These are phyloP conservation scores for Phytophthora hibernalis DNA, from an alignment of 352 stramenopile genomes.

Conservation along the genomic window DNA sequence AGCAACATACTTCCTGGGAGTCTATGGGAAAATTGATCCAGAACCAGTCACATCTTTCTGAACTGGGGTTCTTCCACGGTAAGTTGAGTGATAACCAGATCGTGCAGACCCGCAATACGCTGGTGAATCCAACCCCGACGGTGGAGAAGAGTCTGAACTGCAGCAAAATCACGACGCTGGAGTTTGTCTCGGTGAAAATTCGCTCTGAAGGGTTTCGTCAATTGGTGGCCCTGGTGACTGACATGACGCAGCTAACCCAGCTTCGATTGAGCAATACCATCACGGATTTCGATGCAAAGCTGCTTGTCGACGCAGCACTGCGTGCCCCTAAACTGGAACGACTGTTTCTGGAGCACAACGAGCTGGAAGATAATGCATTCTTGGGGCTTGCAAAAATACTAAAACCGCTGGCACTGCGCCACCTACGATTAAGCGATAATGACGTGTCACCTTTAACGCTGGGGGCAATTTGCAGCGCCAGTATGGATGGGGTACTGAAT, in stretches of 20 bases:
- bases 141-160: slow-evolving; percentile 17
- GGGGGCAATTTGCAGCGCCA: slow-evolving; percentile 50
- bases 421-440: slow-evolving; percentile 71
- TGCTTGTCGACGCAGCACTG: slow-evolving; percentile 54
- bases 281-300: slow-evolving; percentile 62
- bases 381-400: slow-evolving; percentile 25
- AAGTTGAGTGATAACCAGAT: slow-evolving; percentile 60
- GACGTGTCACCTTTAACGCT: slow-evolving; percentile 59
- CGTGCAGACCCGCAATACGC: slow-evolving; percentile 39
- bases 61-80: slow-evolving; percentile 80
- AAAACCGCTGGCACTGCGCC: slow-evolving; percentile 40
- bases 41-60: slow-evolving; percentile 38
- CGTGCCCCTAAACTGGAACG: slow-evolving; percentile 40
- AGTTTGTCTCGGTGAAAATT: slow-evolving; percentile 81
- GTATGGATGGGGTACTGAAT: slow-evolving; percentile 55
- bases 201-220: slow-evolving; percentile 47
- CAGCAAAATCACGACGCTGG: slow-evolving; percentile 47
- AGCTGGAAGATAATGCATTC: slow-evolving; percentile 78
- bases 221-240: slow-evolving; percentile 51
- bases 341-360: slow-evolving; percentile 81
- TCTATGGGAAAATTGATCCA: slow-evolving; percentile 48
- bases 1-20: slow-evolving; percentile 59
- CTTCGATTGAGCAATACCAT: slow-evolving; percentile 71
- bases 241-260: slow-evolving; percentile 45
- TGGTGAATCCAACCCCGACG: slow-evolving; percentile 24